A percentile compares a stretch with the other conserved stretches of the same genome.
These are phyloP conservation scores for Byssoonygena ceratinophila DNA, from an alignment of 2,329 filamentous ascomycete species.

Conservation along the genomic window DNA sequence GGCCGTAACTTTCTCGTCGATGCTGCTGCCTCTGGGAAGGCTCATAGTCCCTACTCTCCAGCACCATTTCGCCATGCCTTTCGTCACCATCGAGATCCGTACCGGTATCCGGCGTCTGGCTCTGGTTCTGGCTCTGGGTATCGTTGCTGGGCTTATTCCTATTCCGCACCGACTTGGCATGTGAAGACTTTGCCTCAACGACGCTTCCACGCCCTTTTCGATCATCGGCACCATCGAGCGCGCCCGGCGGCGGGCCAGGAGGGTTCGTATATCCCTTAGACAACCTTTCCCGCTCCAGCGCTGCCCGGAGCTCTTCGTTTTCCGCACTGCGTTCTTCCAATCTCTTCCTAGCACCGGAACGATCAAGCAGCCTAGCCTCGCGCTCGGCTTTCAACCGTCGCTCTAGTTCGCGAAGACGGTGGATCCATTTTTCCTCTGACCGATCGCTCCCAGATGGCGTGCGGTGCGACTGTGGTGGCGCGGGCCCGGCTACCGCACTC, in stretches of 20 bases:
- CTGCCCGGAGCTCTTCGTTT: conserved; percentile 57
- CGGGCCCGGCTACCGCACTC: conserved; percentile 22
- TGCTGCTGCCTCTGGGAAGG: conserved; percentile 3
- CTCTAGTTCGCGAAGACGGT: conserved; percentile 78
- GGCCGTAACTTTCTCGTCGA: background rate
- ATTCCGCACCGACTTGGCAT: background rate
- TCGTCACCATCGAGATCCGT: conserved; percentile 5
- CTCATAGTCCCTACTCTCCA: conserved; percentile 8
- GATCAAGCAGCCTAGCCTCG: conserved; percentile 73
- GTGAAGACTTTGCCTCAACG: background rate
- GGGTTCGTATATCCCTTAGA: conserved; percentile 18
- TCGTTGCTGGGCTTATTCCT: background rate
- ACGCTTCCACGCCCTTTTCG: background rate
- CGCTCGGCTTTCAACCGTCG: conserved; percentile 78
- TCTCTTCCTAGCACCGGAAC: conserved; percentile 69
- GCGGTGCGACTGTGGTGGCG: conserved; percentile 1
- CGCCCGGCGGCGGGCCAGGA: background rate
- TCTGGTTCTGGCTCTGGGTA: conserved; percentile 4
- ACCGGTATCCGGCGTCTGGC: background rate
- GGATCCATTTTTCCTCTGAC: conserved; percentile 67
- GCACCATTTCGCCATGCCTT: conserved; percentile 11
- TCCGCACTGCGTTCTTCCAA: conserved; percentile 65
- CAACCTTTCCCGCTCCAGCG: conserved; percentile 50
- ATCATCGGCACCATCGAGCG: conserved; percentile 5
- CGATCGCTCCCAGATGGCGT: conserved; percentile 21